These are phyloP conservation scores for Massarina eburnea DNA, from an alignment of 2,329 filamentous ascomycete species.

Conservation along the genomic window DNA sequence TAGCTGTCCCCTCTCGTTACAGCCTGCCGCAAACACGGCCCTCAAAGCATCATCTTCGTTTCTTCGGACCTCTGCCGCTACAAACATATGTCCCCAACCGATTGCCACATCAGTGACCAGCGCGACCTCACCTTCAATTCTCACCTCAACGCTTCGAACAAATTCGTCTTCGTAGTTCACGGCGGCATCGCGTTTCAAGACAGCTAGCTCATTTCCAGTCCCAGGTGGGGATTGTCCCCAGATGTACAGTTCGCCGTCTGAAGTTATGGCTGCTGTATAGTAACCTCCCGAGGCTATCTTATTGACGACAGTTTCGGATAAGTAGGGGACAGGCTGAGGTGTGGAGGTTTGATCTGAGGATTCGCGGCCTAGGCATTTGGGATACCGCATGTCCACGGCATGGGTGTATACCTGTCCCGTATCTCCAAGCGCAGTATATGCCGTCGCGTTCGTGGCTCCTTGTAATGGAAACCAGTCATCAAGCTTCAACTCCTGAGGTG, in stretches of 20 bases:
- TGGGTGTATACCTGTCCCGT: slow-evolving; percentile 23
- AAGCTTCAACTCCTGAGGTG: too few relatives aligned
- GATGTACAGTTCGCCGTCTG: slow-evolving; percentile 35
- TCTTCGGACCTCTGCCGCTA: slow-evolving; percentile 20
- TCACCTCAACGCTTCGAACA: slow-evolving; percentile 25
- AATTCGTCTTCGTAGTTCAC: slow-evolving; percentile 27
- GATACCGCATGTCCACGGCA: slow-evolving; percentile 26
- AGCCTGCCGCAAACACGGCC: slow-evolving; percentile 29
- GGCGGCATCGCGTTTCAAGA: slow-evolving; percentile 8
- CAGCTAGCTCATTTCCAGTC: slow-evolving; percentile 14
- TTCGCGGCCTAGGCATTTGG: slow-evolving; percentile 24
- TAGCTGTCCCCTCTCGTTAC: slow-evolving; percentile 27
- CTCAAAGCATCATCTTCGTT: background rate
- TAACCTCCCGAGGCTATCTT: slow-evolving; percentile 34
- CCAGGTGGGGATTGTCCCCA: slow-evolving; percentile 38
- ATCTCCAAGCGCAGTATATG: slow-evolving; percentile 19
- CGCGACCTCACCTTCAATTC: slow-evolving; percentile 21
- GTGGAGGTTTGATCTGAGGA: slow-evolving; percentile 4
- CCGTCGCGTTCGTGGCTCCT: slow-evolving; percentile 22
- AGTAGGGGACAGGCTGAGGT: slow-evolving; percentile 22
- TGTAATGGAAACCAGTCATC: background rate
- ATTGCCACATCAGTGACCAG: slow-evolving; percentile 26
- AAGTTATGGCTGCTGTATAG: slow-evolving; percentile 32
- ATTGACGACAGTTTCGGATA: slow-evolving; percentile 23
- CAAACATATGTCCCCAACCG: slow-evolving; percentile 31